Conservation (phyloP, 192 early-diverging fungal species). For the Backusella circina region DNA sequence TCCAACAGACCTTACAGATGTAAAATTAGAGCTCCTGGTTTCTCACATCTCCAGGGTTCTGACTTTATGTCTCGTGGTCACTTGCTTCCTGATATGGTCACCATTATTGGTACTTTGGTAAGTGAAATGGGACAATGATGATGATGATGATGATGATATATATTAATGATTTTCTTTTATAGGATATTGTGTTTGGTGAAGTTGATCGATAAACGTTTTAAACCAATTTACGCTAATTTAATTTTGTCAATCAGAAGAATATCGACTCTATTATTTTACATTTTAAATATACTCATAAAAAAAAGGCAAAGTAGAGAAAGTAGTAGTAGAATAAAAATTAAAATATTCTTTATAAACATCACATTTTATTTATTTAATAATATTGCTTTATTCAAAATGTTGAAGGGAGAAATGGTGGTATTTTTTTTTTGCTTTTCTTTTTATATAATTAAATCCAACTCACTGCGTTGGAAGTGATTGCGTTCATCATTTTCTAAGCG, state of each 20-base stretch:
- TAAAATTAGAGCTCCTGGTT: conserved; percentile 94
- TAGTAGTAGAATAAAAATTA: conserved; percentile 5
- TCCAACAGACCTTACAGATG: conserved; percentile 95
- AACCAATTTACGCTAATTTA: not conserved
- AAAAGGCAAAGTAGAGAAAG: not conserved
- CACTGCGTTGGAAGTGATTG: conserved; percentile 79
- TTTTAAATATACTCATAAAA: conserved; percentile 1
- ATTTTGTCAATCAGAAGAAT: not conserved
- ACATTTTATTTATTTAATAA: not conserved
- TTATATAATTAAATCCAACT: conserved; percentile 73
- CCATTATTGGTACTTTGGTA: conserved; percentile 92
- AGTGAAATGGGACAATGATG: too few species aligned
- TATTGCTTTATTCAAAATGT: not conserved
- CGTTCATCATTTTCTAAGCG: conserved; percentile 76
- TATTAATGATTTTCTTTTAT: not conserved
- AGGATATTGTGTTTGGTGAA: conserved; percentile 98
- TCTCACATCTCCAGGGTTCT: conserved; percentile 85
- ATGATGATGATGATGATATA: not conserved
- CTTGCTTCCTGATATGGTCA: conserved; percentile 92
- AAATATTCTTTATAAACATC: not conserved
- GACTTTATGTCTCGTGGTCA: conserved; percentile 91
- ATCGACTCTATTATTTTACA: conserved; percentile 5
- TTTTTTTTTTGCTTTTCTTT: not conserved
- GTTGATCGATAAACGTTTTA: conserved; percentile 65
- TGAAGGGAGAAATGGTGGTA: not conserved